These are phyloP conservation scores for Globisporangium polare DNA, from an alignment of 352 stramenopile species.

Conservation along the genomic window DNA sequence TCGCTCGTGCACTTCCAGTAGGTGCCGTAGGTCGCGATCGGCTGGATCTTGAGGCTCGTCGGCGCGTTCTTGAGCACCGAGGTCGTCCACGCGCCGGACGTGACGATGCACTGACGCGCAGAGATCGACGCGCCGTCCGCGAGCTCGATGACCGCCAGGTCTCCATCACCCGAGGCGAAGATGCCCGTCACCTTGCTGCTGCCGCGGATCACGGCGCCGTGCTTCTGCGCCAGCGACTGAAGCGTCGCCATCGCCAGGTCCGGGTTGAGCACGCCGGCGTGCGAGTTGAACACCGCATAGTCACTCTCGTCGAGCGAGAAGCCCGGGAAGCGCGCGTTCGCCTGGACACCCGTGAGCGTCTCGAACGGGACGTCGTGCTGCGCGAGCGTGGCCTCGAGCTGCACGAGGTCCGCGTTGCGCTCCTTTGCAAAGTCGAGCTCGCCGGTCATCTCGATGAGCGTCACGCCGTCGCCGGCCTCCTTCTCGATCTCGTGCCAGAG, in stretches of 20 bases:
- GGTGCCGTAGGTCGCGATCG: constrained; percentile 60
- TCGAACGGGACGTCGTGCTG: constrained; percentile 38
- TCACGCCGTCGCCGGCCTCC: constrained; percentile 21
- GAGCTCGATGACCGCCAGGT: constrained; percentile 27
- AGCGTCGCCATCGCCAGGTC: constrained; percentile 47
- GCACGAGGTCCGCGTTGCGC: constrained; percentile 23
- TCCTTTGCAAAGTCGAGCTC: constrained; percentile 46
- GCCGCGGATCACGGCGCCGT: constrained; percentile 40
- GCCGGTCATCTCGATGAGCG: constrained; percentile 58
- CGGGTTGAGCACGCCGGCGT: constrained; percentile 51
- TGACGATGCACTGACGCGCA: constrained; percentile 48
- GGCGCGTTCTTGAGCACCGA: constrained; percentile 22
- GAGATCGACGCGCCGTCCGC: constrained; percentile 22
- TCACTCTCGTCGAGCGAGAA: constrained; percentile 37
- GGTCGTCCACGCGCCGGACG: constrained; percentile 50
- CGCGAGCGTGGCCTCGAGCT: constrained; percentile 27
- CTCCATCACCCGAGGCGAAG: constrained; percentile 14
- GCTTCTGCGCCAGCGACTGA: constrained; percentile 32
- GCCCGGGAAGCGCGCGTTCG: constrained; percentile 44
- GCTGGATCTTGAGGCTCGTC: constrained; percentile 42
- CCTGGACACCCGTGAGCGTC: constrained; percentile 35
- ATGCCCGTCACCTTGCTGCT: constrained; percentile 26
- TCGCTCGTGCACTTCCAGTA: constrained; percentile 49
- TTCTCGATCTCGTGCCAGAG: constrained; percentile 55
- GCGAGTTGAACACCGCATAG: constrained; percentile 45